Conservation (phyloP, 306 rosid species). For the Citrullus colocynthis region DNA sequence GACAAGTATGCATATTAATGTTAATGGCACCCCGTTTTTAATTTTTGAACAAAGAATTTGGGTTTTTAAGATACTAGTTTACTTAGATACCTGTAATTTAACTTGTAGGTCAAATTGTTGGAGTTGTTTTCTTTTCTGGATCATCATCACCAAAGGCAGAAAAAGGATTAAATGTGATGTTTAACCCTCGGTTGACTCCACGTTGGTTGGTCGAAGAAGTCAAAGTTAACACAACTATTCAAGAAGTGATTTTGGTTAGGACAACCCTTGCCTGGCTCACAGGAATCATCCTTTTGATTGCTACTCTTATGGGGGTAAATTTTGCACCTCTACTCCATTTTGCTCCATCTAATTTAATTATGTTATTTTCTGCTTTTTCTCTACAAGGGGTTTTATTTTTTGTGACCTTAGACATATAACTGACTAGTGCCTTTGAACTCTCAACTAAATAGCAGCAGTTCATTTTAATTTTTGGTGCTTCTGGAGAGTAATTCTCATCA, state of each 20-base stretch:
- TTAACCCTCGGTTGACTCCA: slow-evolving; percentile 31
- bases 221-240: slow-evolving; percentile 4
- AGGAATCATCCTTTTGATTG: slow-evolving; percentile 65
- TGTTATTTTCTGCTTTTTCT: neutral
- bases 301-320: slow-evolving; percentile 85
- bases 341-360: neutral
- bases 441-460: neutral
- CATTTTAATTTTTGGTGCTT: neutral
- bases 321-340: neutral
- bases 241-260: slow-evolving; percentile 55
- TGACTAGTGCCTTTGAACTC: neutral
- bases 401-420: neutral
- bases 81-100: neutral
- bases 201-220: slow-evolving; percentile 58
- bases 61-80: neutral
- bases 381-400: neutral
- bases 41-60: neutral
- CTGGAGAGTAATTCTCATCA: neutral
- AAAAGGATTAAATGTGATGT: slow-evolving; percentile 40
- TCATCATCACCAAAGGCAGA: slow-evolving; percentile 26
- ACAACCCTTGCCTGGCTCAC: slow-evolving; percentile 74
- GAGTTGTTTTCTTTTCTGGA: slow-evolving; percentile 44
- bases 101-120: slow-evolving; percentile 89
- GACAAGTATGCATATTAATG: neutral
- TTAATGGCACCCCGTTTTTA: neutral